Evolutionary conservation across 2,329 filamentous ascomycete species (phyloP), one percentile per base, ranked within the genome.

Genomic region (Exophiala xenobiotica): DNA sequence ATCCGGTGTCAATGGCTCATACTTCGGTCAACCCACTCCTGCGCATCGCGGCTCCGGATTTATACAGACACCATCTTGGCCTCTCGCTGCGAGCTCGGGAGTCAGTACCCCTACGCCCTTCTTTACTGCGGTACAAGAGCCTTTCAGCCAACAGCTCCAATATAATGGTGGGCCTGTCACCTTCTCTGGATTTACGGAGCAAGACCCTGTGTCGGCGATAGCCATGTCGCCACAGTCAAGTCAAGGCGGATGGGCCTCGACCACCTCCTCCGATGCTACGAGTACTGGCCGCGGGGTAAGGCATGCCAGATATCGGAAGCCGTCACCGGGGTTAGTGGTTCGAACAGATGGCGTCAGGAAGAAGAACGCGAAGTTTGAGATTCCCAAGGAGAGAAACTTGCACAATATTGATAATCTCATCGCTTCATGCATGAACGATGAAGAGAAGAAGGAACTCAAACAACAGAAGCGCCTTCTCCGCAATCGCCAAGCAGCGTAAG

Each of bases 331-430:
- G 69, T 79, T 83, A 56, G 74, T 82, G 46, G 19, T 54, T 26
- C 81, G 88, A 62, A 84, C 89, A 50, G 90, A 95, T 63, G 90
- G 93, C 56, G 95, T 97, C 70, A 83, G 93, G 65, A 99, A 99
- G 84, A 97, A 97, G 86, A 99, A 97, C 67, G 90, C 91, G 60
- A 87, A 92, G 61, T 96, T 97, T 71, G 92, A 97, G 66, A 99
- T 99, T 61, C 93, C 93, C 7, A 85, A 88, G 38, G 93, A 96
- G 74, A 83, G 91, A 57, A 97, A 91, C 65, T 81, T 99, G 62
- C 85, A 82, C 77, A 97, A 95, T 74, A 97, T 99, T 72, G 93
- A 99, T 70, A 81, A 89, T 56, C 79, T 97, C 66, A 97, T 99
- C 70, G 80, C 86, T 46, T 85, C 89, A 71, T 92, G 90, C 27